phyloP scores from a whole-genome alignment of 345 rosid genomes.

The Arabis hirsuta region DNA sequence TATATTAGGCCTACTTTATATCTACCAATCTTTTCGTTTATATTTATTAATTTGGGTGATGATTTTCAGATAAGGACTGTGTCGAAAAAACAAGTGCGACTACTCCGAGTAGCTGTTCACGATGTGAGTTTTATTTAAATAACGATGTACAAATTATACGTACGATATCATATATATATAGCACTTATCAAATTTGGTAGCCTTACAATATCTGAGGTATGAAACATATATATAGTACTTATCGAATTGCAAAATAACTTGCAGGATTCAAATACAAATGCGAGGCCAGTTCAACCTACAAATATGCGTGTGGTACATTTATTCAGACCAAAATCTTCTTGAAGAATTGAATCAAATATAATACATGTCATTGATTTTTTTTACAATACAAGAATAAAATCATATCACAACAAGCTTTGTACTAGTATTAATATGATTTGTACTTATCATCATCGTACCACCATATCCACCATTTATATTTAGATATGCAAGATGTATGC shows the following conservation, averaged over 20 bases:
- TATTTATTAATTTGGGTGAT: not conserved
- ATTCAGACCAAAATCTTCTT: conserved; percentile 43
- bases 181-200: not conserved
- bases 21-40: not conserved
- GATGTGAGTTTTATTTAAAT: conserved; percentile 57
- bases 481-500: too few relatives aligned
- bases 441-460: too few relatives aligned
- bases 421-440: too few relatives aligned
- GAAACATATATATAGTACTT: conserved; percentile 4
- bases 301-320: conserved; percentile 55
- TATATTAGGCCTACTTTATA: not conserved
- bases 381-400: not conserved
- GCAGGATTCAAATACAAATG: conserved; percentile 50
- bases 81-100: conserved; percentile 55
- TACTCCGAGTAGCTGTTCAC: conserved; percentile 78
- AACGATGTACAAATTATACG: not conserved
- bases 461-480: too few relatives aligned
- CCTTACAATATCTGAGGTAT: not conserved
- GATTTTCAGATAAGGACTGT: conserved; percentile 64
- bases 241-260: not conserved
- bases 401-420: too few relatives aligned
- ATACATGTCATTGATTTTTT: conserved; percentile 11
- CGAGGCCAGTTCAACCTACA: conserved; percentile 65
- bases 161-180: too few relatives aligned
- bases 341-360: not conserved